Conservation (phyloP, 192 early-diverging fungal genomes). For the Umbelopsis ramanniana region DNA sequence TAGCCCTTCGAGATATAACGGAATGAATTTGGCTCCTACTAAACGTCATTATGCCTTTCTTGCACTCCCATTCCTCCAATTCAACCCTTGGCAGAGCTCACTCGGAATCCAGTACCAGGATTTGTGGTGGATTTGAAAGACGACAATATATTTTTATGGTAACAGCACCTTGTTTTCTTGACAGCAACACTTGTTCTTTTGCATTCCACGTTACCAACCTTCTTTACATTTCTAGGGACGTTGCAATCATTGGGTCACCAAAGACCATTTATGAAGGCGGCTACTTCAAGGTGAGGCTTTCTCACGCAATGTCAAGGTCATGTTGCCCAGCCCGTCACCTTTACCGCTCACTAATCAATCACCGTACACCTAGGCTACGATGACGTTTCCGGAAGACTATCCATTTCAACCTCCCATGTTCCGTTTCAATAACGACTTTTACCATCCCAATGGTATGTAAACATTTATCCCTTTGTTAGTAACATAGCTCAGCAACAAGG, state of each 20-base stretch:
- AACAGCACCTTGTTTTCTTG: background rate
- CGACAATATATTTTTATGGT: slow-evolving; percentile 52
- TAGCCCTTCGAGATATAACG: background rate
- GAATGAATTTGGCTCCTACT: background rate
- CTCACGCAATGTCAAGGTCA: background rate
- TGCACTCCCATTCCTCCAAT: background rate
- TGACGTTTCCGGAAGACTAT: slow-evolving; percentile 89
- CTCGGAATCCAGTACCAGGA: slow-evolving; percentile 52
- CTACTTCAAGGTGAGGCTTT: slow-evolving; percentile 47
- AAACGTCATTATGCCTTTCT: background rate
- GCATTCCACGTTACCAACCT: background rate
- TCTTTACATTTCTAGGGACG: slow-evolving; percentile 35
- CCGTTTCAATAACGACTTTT: slow-evolving; percentile 89
- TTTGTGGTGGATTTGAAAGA: slow-evolving; percentile 54
- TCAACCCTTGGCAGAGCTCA: slow-evolving; percentile 38
- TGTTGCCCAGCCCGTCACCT: background rate
- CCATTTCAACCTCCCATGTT: slow-evolving; percentile 91
- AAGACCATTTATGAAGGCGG: slow-evolving; percentile 55
- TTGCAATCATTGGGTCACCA: slow-evolving; percentile 52
- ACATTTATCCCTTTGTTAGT: background rate
- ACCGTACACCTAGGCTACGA: slow-evolving; percentile 55
- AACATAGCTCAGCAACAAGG: background rate
- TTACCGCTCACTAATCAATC: background rate
- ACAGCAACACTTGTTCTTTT: background rate
- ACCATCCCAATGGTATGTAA: slow-evolving; percentile 75